Evolutionary conservation across 192 early-diverging fungal species (phyloP), one percentile per base, ranked within the genome.

Genomic region (Glomus cerebriforme): DNA sequence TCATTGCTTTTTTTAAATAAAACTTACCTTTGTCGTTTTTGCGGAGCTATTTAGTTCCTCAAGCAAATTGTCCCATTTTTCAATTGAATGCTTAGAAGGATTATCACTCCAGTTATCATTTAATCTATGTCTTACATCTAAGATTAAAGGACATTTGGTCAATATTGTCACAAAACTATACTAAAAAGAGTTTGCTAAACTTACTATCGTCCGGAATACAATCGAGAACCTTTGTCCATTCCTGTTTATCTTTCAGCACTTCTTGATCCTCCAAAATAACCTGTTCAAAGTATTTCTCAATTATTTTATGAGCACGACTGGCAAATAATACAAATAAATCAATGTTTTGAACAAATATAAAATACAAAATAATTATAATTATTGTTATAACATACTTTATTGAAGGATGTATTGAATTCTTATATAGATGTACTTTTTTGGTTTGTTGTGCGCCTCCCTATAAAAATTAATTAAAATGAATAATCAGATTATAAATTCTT

Each of bases 161-260:
- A 13, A 66, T 31, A 15, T 17, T 29, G 19, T 29, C 22, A 45
- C n/a, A 71, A 3, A 45, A 27, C 13, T 29, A n/a, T 4, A 8
- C n/a, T 73, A 59, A 6, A 22, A 12, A 12, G 29, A 49, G 27
- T 73, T 13, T 45, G 2, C 1, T 39, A 43, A n/a, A 60, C 59
- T 72, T 80, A 89, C 90, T 92, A 71, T 92, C 89, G 70, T 99
- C 95, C 8, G 95, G 92, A 64, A 98, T 87, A 26, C 94, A 83
- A 0, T 84, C 82, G 24, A 99, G 81, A 1, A 99, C 77, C 77
- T 96, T 96, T 1, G 80, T 86, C 94, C 95, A 97, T 12, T 86
- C 78, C 59, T 92, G 81, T 26, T 83, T 79, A 7, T 77, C 87
- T 2, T 82, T 83, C 58, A 99, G 85, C 15, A 96, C 86, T 58